Percentiles rank a stretch among this genome's conserved stretches.
Conservation (phyloP, 2,329 filamentous ascomycete genomes). For the Fusarium decemcellulare region DNA sequence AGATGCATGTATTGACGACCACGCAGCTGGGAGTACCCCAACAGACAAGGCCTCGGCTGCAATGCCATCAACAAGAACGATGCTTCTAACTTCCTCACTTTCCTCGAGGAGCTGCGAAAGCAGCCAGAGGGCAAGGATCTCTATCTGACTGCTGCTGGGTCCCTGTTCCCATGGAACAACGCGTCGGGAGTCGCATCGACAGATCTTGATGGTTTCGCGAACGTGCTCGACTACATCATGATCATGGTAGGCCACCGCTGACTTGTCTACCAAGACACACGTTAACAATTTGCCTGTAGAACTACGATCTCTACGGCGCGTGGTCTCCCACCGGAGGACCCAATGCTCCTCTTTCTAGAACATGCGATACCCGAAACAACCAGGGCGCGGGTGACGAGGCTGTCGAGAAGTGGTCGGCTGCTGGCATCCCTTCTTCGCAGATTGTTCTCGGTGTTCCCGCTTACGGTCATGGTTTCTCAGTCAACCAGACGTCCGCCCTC, state of each 20-base stretch:
- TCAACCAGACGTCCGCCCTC: slow-evolving; percentile 30
- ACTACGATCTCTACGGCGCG: slow-evolving; percentile 39
- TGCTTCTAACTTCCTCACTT: slow-evolving; percentile 37
- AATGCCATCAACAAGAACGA: slow-evolving; percentile 39
- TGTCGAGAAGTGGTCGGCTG: slow-evolving; percentile 24
- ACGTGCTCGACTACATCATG: slow-evolving; percentile 40
- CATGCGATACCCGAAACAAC: slow-evolving; percentile 35
- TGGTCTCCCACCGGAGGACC: slow-evolving; percentile 36
- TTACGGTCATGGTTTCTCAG: slow-evolving; percentile 38
- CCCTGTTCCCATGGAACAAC: slow-evolving; percentile 39
- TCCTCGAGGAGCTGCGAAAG: slow-evolving; percentile 35
- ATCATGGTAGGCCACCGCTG: slow-evolving; percentile 26
- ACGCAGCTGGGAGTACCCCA: slow-evolving; percentile 41
- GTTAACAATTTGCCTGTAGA: not conserved
- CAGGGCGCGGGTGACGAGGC: slow-evolving; percentile 31
- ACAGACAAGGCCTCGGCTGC: slow-evolving; percentile 41
- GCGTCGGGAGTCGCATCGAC: slow-evolving; percentile 19
- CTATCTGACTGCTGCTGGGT: slow-evolving; percentile 36
- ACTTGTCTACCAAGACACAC: accelerated
- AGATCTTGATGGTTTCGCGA: slow-evolving; percentile 32
- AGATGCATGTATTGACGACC: too few species aligned
- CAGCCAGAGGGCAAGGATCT: slow-evolving; percentile 28
- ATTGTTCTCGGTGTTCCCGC: slow-evolving; percentile 37
- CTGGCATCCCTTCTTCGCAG: slow-evolving; percentile 33
- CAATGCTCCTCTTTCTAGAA: slow-evolving; percentile 22